A percentile compares a stretch with the other conserved stretches of the same genome.
phyloP scores from a whole-genome alignment of 805 yeast genomes.

The Metschnikowia bowlesiae region DNA sequence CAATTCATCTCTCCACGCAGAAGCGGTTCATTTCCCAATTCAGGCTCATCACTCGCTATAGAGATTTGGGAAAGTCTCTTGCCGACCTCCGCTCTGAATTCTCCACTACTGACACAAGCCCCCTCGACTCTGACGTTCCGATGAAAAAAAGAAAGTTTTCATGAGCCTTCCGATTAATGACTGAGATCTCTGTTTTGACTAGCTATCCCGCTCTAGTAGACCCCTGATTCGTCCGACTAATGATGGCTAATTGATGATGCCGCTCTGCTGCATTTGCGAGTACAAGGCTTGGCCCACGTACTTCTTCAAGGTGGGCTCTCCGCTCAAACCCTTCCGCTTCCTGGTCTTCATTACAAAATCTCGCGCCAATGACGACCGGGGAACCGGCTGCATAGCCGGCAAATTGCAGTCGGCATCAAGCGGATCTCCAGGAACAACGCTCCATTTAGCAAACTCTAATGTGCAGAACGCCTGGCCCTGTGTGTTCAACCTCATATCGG shows the following conservation, averaged over 20 bases:
- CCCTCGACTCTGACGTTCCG: not conserved
- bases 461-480: constrained; percentile 75
- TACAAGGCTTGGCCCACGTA: constrained; percentile 63
- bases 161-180: not conserved
- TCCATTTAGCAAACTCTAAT: constrained; percentile 67
- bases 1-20: constrained; percentile 19
- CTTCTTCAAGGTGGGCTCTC: constrained; percentile 55
- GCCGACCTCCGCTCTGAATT: constrained; percentile 6
- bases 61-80: constrained; percentile 20
- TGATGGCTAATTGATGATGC: constrained; percentile 20
- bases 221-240: not conserved
- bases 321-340: constrained; percentile 77
- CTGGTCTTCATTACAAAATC: constrained; percentile 89
- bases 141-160: not conserved
- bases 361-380: constrained; percentile 64
- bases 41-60: constrained; percentile 20
- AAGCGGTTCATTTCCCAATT: constrained; percentile 27
- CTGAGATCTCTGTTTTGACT: not conserved
- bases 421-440: constrained; percentile 86
- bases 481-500: constrained; percentile 74
- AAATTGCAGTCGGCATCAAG: constrained; percentile 59
- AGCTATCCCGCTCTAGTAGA: no score
- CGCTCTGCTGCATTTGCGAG: constrained; percentile 48
- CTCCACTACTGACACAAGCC: not conserved
- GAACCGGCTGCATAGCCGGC: constrained; percentile 74